phyloP scores from a whole-genome alignment of 768 basidiomycete genomes.

The Agrocybe praecox region DNA sequence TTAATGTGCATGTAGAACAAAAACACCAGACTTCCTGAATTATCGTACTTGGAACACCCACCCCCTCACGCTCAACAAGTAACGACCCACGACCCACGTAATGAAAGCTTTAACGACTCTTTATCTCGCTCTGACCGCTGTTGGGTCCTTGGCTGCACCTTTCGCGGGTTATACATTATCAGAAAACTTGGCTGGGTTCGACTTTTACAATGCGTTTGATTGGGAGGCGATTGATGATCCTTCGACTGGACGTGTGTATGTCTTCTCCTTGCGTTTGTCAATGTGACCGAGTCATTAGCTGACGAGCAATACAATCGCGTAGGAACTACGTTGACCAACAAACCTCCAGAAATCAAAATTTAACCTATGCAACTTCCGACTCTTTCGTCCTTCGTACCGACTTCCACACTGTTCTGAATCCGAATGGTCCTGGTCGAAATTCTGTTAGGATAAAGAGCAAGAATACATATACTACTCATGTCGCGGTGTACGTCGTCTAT shows the following conservation, averaged over 20 bases:
- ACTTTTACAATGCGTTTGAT: conserved; percentile 52
- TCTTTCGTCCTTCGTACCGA: conserved; percentile 59
- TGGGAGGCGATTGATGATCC: conserved; percentile 56
- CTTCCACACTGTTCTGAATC: conserved; percentile 40
- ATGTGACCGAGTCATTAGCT: not conserved
- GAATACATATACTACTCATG: conserved; percentile 52
- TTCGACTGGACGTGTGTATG: conserved; percentile 64
- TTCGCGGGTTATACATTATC: conserved; percentile 34
- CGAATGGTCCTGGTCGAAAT: conserved; percentile 49
- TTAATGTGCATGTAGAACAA: too few species aligned
- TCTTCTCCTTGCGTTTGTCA: not conserved
- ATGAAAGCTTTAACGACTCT: not conserved
- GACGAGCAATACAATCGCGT: too few species aligned
- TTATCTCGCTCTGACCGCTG: not conserved
- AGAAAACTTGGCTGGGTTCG: conserved; percentile 43
- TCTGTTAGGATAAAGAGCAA: conserved; percentile 56
- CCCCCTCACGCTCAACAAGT: too few species aligned
- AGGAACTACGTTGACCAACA: conserved; percentile 42
- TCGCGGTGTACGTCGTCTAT: conserved; percentile 44
- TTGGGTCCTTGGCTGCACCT: not conserved
- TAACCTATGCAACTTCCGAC: conserved; percentile 52
- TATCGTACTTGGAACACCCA: too few species aligned
- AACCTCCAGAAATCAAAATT: conserved; percentile 46
- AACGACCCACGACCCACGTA: too few species aligned
- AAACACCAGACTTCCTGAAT: too few species aligned